phyloP scores from a whole-genome alignment of 2,329 filamentous ascomycete species.

The Pseudocercospora fuligena region DNA sequence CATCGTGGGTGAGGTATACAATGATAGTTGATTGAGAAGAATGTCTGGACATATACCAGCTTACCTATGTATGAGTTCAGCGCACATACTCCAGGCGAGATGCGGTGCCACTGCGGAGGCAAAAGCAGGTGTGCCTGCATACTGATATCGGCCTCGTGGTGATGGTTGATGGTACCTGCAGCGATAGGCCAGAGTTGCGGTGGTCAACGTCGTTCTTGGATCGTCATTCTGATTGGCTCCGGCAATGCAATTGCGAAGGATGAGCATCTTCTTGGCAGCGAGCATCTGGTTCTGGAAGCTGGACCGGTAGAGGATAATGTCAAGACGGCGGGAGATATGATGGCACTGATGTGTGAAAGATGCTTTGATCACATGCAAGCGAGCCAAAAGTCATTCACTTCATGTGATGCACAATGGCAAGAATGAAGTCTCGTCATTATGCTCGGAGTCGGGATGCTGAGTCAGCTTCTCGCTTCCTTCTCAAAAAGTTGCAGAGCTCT shows the following conservation, averaged over 20 bases:
- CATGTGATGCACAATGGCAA: neutral
- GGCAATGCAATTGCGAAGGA: neutral
- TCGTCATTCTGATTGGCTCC: neutral
- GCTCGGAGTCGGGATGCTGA: neutral
- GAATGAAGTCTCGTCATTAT: neutral
- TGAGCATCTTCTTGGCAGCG: too few relatives aligned
- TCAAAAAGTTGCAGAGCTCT: neutral
- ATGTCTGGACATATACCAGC: neutral
- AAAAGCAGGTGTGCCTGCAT: conserved; percentile 20
- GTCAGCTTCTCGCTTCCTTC: neutral
- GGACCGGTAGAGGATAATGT: neutral
- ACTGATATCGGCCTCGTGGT: conserved; percentile 23
- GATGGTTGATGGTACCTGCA: conserved; percentile 26
- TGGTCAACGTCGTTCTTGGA: conserved; percentile 3
- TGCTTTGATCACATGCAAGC: neutral
- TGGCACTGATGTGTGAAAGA: too few relatives aligned
- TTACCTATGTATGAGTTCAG: neutral
- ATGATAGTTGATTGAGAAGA: neutral
- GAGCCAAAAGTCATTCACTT: neutral
- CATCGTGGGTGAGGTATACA: conserved; percentile 24
- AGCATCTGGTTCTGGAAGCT: too few relatives aligned
- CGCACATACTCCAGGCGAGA: conserved; percentile 44
- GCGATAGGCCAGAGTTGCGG: conserved; percentile 28
- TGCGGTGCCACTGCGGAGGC: conserved; percentile 9
- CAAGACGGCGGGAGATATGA: neutral